phyloP scores from a whole-genome alignment of 2,329 filamentous ascomycete genomes.

The Neopestalotiopsis sp. region DNA sequence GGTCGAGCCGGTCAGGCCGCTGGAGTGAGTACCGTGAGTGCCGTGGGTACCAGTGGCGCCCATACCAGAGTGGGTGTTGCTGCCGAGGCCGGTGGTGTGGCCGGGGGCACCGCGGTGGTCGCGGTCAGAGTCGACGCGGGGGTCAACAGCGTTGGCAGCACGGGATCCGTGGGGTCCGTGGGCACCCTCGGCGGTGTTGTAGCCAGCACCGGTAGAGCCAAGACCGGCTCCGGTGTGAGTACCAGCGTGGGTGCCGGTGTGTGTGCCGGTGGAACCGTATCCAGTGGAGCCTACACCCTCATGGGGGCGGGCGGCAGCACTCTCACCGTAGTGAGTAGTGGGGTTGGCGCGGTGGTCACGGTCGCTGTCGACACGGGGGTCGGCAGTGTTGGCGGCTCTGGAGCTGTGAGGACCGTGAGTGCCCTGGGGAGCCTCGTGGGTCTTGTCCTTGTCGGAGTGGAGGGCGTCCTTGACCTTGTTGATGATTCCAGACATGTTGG shows the following conservation, averaged over 20 bases:
- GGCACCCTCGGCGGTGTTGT: background rate
- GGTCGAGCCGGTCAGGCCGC: conserved; percentile 38
- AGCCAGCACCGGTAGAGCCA: background rate
- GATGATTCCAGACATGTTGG: conserved; percentile 61
- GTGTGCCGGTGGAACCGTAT: conserved; percentile 25
- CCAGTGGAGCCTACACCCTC: background rate
- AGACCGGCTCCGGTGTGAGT: conserved; percentile 7
- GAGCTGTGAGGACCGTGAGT: conserved; percentile 33
- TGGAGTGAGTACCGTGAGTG: conserved; percentile 47
- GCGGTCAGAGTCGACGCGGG: conserved; percentile 39
- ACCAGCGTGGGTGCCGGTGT: conserved; percentile 32
- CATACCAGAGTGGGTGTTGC: conserved; percentile 26
- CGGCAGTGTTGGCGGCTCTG: conserved; percentile 19
- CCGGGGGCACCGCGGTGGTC: conserved; percentile 36
- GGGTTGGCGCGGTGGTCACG: conserved; percentile 36
- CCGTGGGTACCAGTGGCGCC: background rate
- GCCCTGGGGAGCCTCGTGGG: conserved; percentile 31
- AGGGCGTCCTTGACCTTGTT: conserved; percentile 66
- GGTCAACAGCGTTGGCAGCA: conserved; percentile 26
- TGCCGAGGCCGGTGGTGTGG: conserved; percentile 24
- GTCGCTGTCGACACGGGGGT: conserved; percentile 41
- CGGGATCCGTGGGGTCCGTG: conserved; percentile 28
- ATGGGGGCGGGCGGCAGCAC: background rate
- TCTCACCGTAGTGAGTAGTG: conserved; percentile 23
- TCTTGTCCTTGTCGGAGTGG: conserved; percentile 51